These are phyloP conservation scores for Xylaria sp. DNA, from an alignment of 2,329 filamentous ascomycete species.

Conservation along the genomic window DNA sequence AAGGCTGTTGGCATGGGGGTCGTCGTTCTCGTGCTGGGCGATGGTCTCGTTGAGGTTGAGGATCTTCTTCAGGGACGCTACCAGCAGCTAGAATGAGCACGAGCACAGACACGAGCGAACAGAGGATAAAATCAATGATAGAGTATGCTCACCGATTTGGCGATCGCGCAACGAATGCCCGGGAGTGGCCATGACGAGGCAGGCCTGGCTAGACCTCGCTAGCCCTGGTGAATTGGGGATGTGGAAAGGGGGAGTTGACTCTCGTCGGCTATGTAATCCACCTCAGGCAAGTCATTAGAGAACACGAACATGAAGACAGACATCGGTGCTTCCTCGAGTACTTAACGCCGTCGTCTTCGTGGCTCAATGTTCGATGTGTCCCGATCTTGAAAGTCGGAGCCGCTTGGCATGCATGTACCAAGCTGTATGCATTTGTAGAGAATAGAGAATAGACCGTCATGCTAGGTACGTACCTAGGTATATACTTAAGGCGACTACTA, in stretches of 20 bases:
- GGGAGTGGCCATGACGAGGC: conserved; percentile 44
- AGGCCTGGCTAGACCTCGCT: conserved; percentile 12
- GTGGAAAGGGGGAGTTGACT: conserved; percentile 16
- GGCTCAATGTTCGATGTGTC: conserved; percentile 21
- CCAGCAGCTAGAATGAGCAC: background rate
- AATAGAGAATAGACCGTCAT: background rate
- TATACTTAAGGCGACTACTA: too few species aligned
- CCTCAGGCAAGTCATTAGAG: conserved; percentile 26
- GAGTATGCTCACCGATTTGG: conserved; percentile 47
- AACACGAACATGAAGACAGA: conserved; percentile 10
- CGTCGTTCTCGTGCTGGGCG: conserved; percentile 68
- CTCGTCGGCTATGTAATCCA: conserved; percentile 26
- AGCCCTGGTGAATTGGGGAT: conserved; percentile 13
- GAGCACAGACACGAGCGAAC: background rate
- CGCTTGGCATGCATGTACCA: conserved; percentile 32
- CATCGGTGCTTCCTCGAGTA: conserved; percentile 22
- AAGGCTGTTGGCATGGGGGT: conserved; percentile 71
- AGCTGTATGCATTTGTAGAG: conserved; percentile 28
- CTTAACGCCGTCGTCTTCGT: conserved; percentile 13
- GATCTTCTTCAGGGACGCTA: conserved; percentile 90
- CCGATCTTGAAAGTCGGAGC: conserved; percentile 20
- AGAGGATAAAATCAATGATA: background rate
- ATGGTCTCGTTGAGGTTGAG: conserved; percentile 89
- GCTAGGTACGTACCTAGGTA: conserved; percentile 3
- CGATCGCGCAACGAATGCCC: conserved; percentile 46